Base-by-base conservation (phyloP, 768 basidiomycete genomes). In the Lentinula lateritia region DNA sequence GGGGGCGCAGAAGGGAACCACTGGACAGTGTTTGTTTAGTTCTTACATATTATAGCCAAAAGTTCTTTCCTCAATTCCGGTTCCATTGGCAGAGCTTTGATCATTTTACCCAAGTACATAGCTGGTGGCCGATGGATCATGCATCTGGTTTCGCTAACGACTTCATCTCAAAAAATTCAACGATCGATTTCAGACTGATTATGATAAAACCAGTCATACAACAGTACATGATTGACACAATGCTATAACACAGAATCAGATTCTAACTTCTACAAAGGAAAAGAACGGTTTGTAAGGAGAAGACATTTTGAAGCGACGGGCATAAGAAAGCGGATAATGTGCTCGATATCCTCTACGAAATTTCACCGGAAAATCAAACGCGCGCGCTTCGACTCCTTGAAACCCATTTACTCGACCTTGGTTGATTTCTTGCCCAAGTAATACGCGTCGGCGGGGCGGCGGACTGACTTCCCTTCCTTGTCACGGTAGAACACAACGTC, bases 401-500 rank as follows among this genome's bases (percentile, higher is more conserved):
- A 2, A n/a, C 16, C 52, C 38, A 38, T 55, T 23, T 34, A 56
- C 55, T 56, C 38, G n/a, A 56, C 55, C 55, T 56, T 56, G 38
- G 38, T 28, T 0, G 38, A 41, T 41, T 56, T 56, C 55, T 56
- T 56, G 12, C 55, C 55, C 20, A 56, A 34, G 23, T 34, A 59
- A 34, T 59, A 70, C 52, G 63, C 35, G 43, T 70, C 65, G 32
- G 72, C 72, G 12, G 78, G 76, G 13, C 75, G 69, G 53, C 76
- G 74, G 28, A 67, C 39, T 16, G 77, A 74, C 20, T 71, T 63
- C 1, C 80, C 80, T 53, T 75, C 70, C 67, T 70, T 76, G 68
- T 81, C 72, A 53, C 78, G 74, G 67, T 80, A 81, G 68, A 81
- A 81, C 16, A 81, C 61, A 8, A 81, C 70, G 50, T 78, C 74